These are phyloP conservation scores for Pseudofabraea citricarpa DNA, from an alignment of 2,329 filamentous ascomycete genomes.

Conservation along the genomic window DNA sequence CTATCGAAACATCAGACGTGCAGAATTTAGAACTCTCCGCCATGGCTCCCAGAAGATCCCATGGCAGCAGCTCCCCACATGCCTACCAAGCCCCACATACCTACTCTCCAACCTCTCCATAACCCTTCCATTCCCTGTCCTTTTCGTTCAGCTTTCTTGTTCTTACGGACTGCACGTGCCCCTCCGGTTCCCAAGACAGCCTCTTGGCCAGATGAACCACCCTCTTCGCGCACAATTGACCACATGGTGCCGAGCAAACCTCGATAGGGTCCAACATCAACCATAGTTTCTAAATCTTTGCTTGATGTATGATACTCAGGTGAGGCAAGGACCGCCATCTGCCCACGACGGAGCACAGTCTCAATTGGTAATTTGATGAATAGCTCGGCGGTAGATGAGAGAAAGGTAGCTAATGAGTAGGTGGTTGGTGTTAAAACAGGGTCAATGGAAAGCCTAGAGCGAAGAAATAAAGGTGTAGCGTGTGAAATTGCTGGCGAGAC, in stretches of 20 bases:
- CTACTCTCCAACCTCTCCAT: conserved; percentile 53
- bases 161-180: conserved; percentile 7
- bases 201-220: conserved; percentile 29
- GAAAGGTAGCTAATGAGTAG: conserved; percentile 79
- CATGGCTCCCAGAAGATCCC: conserved; percentile 20
- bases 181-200: background rate
- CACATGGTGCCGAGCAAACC: conserved; percentile 93
- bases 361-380: conserved; percentile 87
- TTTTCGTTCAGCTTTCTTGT: conserved; percentile 24
- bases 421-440: conserved; percentile 73
- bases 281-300: conserved; percentile 62
- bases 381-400: conserved; percentile 73
- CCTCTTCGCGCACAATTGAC: conserved; percentile 79
- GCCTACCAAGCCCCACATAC: conserved; percentile 51
- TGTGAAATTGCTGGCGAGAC: conserved; percentile 79
- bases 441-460: conserved; percentile 80
- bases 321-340: conserved; percentile 65
- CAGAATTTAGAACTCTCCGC: conserved; percentile 23
- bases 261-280: conserved; percentile 73
- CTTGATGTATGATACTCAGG: conserved; percentile 43
- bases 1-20: background rate
- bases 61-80: conserved; percentile 40
- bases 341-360: conserved; percentile 83
- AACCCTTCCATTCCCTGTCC: conserved; percentile 50
- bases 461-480: conserved; percentile 78